Conservation (phyloP, 306 rosid genomes). For the Urtica urens region DNA sequence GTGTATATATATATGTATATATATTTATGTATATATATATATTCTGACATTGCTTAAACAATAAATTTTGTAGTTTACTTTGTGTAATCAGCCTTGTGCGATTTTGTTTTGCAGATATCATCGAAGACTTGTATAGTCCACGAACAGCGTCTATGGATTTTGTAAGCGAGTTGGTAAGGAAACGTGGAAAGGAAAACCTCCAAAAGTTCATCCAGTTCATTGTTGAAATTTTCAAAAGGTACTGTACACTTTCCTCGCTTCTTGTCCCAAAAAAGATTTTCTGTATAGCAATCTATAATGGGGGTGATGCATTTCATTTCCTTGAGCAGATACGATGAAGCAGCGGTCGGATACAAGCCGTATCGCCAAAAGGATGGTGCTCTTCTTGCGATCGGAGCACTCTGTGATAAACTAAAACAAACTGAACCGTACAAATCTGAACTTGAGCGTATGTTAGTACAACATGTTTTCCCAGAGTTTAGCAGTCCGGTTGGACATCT, state of each 20-base stretch:
- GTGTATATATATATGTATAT: not conserved
- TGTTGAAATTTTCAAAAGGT: conserved; percentile 78
- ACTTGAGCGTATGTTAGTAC: conserved; percentile 92
- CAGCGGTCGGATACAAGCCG: conserved; percentile 59
- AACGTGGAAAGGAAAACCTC: conserved; percentile 93
- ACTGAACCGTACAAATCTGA: conserved; percentile 90
- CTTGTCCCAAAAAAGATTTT: too few relatives aligned
- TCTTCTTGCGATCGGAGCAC: conserved; percentile 94
- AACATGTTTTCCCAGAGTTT: conserved; percentile 95
- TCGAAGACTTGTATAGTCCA: conserved; percentile 93
- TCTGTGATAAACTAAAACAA: conserved; percentile 92
- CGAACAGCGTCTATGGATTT: conserved; percentile 98
- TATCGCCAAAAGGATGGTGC: conserved; percentile 96
- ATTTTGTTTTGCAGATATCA: conserved; percentile 51
- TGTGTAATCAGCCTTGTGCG: not conserved
- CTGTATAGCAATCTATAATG: too few relatives aligned
- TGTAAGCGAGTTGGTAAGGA: conserved; percentile 89
- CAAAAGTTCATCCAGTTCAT: conserved; percentile 77
- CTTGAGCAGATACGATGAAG: conserved; percentile 65
- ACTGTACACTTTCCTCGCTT: conserved; percentile 6
- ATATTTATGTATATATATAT: not conserved
- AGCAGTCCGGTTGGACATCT: conserved; percentile 91
- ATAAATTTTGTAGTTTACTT: not conserved
- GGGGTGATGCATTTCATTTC: conserved; percentile 6
- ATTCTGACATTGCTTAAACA: too few relatives aligned